Evolutionary conservation across 129 eudicot species (phyloP).

Genomic region (Artemisia tridentata): DNA sequence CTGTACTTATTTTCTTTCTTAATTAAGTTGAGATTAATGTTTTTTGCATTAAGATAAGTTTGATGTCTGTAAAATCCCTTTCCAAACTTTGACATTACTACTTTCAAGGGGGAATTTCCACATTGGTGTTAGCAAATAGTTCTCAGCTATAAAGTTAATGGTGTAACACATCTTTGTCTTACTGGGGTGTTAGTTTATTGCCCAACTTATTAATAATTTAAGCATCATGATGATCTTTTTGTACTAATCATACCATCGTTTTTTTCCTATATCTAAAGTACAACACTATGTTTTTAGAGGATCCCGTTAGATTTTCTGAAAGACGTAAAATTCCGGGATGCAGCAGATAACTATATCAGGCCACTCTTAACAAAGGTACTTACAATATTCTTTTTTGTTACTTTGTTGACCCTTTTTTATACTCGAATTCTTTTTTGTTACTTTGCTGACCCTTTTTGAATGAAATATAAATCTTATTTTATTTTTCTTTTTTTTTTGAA

Average conservation of each 20-base stretch:
- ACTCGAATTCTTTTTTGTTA: constrained; percentile 19
- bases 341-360: constrained; percentile 70
- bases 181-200: no score
- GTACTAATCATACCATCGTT: not conserved
- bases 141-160: no score
- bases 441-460: no score
- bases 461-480: no score
- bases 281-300: constrained; percentile 46
- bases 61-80: not conserved
- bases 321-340: constrained; percentile 62
- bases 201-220: not conserved
- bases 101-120: no score
- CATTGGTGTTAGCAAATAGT: no score
- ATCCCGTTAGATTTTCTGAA: constrained; percentile 88
- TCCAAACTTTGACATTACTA: not conserved
- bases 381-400: not conserved
- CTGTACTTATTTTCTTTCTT: not conserved
- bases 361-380: constrained; percentile 84
- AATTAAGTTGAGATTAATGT: not conserved
- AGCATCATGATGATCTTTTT: not conserved
- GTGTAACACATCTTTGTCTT: no score
- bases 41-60: not conserved
- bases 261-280: constrained; percentile 6
- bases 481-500: no score
- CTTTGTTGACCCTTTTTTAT: not conserved